A percentile compares a stretch with the other conserved stretches of the same genome.
Conservation (phyloP, 1,139 yeast genomes). For the Nakaseomyces delphensis region DNA sequence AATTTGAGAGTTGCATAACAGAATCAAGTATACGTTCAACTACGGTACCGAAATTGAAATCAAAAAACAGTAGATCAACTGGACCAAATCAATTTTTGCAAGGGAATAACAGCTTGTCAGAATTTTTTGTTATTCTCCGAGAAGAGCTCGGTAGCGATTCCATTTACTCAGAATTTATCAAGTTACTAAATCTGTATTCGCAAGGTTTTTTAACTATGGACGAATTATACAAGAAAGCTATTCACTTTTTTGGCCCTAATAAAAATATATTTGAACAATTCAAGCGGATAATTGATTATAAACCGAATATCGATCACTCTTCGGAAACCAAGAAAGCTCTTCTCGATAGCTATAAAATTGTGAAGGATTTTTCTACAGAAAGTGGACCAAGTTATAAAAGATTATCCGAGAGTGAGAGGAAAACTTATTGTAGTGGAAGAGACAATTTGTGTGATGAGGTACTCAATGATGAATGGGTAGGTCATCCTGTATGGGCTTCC, state of each 20-base stretch:
- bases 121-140: conserved; percentile 47
- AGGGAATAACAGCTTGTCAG: background rate
- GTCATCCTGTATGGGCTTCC: conserved; percentile 98
- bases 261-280: conserved; percentile 80
- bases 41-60: background rate
- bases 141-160: conserved; percentile 80
- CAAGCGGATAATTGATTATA: conserved; percentile 77
- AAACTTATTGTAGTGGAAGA: conserved; percentile 93
- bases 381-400: conserved; percentile 88
- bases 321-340: background rate
- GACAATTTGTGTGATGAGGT: conserved; percentile 99
- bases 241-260: conserved; percentile 70
- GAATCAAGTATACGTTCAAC: background rate
- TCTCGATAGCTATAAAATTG: conserved; percentile 51
- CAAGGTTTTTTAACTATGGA: conserved; percentile 80
- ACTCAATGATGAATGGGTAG: conserved; percentile 94
- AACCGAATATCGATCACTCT: background rate
- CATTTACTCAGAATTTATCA: conserved; percentile 80
- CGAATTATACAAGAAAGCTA: conserved; percentile 72
- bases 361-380: conserved; percentile 53
- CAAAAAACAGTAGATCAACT: background rate
- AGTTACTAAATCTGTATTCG: conserved; percentile 71
- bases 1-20: background rate
- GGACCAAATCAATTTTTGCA: background rate
- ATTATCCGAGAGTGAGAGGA: conserved; percentile 83